These are phyloP conservation scores for Tricladium varicosporioides DNA, from an alignment of 2,329 filamentous ascomycete genomes.

Conservation along the genomic window DNA sequence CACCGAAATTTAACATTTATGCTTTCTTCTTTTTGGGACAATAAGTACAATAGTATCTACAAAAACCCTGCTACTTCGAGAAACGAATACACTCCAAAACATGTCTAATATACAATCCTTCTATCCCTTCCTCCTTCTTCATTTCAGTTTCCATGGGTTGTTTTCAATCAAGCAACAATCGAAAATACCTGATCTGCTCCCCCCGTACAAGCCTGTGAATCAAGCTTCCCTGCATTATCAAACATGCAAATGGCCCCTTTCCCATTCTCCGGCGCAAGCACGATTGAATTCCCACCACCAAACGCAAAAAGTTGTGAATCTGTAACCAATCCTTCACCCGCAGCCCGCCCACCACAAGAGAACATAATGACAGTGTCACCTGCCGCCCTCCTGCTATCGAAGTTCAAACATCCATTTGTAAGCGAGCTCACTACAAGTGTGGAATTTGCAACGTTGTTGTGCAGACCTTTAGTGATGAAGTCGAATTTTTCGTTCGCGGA, in stretches of 20 bases:
- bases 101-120: too few relatives aligned
- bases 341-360: slow-evolving; percentile 56
- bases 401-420: slow-evolving; percentile 58
- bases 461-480: slow-evolving; percentile 46
- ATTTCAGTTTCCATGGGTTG: too few relatives aligned
- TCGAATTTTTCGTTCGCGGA: slow-evolving; percentile 42
- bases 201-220: slow-evolving; percentile 20
- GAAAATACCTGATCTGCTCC: slow-evolving; percentile 19
- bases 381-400: slow-evolving; percentile 49
- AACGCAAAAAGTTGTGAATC: slow-evolving; percentile 50
- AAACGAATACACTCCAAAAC: too few relatives aligned
- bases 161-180: slow-evolving; percentile 8
- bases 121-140: too few relatives aligned
- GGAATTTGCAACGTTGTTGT: slow-evolving; percentile 45
- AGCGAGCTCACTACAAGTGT: slow-evolving; percentile 54
- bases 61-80: too few relatives aligned
- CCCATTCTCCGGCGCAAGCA: slow-evolving; percentile 45
- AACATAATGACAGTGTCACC: slow-evolving; percentile 56
- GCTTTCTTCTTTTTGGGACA: too few relatives aligned
- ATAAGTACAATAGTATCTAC: too few relatives aligned
- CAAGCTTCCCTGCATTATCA: slow-evolving; percentile 27
- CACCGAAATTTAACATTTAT: too few relatives aligned
- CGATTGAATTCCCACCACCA: slow-evolving; percentile 39
- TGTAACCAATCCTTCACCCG: slow-evolving; percentile 43
- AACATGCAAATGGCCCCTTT: slow-evolving; percentile 44